Percentiles rank a stretch among this genome's conserved stretches.
Evolutionary conservation across 768 basidiomycete genomes (phyloP).

Genomic region (Agaricus sinodeliciosus): DNA sequence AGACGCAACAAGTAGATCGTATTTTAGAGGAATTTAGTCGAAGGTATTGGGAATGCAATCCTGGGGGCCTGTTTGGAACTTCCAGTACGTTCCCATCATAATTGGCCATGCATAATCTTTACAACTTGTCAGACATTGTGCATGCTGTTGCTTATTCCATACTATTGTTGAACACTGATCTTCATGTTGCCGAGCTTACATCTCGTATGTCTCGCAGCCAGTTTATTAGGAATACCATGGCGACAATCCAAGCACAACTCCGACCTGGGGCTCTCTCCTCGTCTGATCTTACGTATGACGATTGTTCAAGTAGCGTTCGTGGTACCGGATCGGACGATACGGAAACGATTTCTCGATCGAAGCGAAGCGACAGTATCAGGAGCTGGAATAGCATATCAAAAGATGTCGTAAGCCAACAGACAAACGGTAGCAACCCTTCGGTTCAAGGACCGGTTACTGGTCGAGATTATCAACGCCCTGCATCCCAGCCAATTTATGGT

Average conservation of each 20-base stretch:
- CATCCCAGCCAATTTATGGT: constrained; percentile 38
- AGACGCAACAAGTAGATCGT: constrained; percentile 96
- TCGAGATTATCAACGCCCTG: constrained; percentile 19
- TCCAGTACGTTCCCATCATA: constrained; percentile 43
- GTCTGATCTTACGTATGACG: constrained; percentile 62
- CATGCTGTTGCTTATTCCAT: constrained; percentile 93
- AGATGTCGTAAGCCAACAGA: constrained; percentile 39
- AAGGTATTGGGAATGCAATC: constrained; percentile 91
- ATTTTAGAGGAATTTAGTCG: constrained; percentile 89
- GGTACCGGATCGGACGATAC: constrained; percentile 51
- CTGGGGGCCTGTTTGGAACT: constrained; percentile 71
- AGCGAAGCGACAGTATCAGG: constrained; percentile 77
- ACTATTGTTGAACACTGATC: constrained; percentile 91
- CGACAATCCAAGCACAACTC: constrained; percentile 75
- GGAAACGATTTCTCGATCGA: constrained; percentile 49
- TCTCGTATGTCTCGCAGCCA: constrained; percentile 88
- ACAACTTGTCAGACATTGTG: constrained; percentile 64
- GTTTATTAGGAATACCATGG: constrained; percentile 89
- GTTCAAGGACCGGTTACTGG: constrained; percentile 44
- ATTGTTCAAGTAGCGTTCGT: constrained; percentile 51
- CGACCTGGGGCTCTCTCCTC: constrained; percentile 51
- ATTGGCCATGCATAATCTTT: constrained; percentile 7
- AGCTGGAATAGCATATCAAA: constrained; percentile 79
- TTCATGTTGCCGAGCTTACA: constrained; percentile 88
- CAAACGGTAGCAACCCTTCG: constrained; percentile 63